Conservation (phyloP, 1,139 yeast genomes). For the Lodderomyces margitis region DNA sequence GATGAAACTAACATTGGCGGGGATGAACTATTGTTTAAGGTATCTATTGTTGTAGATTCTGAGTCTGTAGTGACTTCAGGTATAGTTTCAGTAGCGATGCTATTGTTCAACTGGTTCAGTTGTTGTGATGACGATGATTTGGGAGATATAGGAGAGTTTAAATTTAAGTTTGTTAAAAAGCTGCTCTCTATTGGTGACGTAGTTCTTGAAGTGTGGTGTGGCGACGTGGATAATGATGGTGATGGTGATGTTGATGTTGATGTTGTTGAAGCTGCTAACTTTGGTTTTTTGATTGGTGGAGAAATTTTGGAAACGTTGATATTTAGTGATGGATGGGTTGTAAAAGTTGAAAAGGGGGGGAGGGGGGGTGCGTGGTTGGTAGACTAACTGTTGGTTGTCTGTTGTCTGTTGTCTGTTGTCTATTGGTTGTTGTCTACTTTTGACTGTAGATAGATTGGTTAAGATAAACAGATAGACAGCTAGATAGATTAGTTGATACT, state of each 20-base stretch:
- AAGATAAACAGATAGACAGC: no score
- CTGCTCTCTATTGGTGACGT: conserved; percentile 4
- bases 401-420: no score
- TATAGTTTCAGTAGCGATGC: background rate
- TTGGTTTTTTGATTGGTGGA: conserved; percentile 15
- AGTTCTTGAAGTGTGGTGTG: background rate
- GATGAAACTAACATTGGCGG: conserved; percentile 14
- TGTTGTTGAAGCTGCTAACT: conserved; percentile 6
- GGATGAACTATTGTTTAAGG: background rate
- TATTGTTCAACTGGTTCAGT: background rate
- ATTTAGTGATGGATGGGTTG: background rate
- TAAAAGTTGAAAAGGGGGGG: background rate
- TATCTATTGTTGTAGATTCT: background rate
- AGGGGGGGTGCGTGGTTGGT: background rate
- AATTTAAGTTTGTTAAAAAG: conserved; percentile 4
- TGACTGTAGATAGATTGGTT: no score
- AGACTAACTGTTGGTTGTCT: no score
- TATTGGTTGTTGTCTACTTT: no score
- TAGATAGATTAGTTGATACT: no score
- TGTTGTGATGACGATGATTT: conserved; percentile 2
- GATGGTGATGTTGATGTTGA: conserved; percentile 8
- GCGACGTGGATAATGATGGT: conserved; percentile 4
- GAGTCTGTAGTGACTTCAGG: conserved; percentile 1
- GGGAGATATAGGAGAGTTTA: conserved; percentile 4
- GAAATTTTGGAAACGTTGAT: conserved; percentile 12